A percentile compares a stretch with the other conserved stretches of the same genome.
These are phyloP conservation scores for Funneliformis geosporum DNA, from an alignment of 192 early-diverging fungal genomes.

Conservation along the genomic window DNA sequence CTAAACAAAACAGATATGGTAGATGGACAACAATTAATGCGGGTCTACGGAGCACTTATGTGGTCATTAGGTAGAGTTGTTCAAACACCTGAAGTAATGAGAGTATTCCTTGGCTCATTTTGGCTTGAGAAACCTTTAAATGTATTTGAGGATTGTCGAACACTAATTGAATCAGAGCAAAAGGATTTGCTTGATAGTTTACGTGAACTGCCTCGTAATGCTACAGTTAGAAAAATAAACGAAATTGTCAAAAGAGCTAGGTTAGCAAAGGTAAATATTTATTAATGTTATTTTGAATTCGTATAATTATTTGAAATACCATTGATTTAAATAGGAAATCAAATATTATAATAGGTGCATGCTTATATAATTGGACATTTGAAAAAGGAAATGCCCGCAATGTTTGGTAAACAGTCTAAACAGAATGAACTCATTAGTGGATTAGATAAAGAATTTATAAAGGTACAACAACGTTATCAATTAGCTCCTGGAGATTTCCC, in stretches of 20 bases:
- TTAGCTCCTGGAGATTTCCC: constrained; percentile 85
- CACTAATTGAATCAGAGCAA: constrained; percentile 73
- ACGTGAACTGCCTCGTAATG: constrained; percentile 72
- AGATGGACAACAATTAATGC: constrained; percentile 82
- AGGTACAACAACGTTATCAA: constrained; percentile 69
- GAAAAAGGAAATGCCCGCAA: constrained; percentile 76
- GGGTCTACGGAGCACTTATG: constrained; percentile 92
- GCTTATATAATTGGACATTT: constrained; percentile 84
- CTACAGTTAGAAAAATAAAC: constrained; percentile 83
- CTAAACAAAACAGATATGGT: constrained; percentile 91
- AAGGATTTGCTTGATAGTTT: constrained; percentile 76
- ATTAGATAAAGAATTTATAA: constrained; percentile 73
- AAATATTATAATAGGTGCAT: constrained; percentile 56
- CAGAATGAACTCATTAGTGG: constrained; percentile 71
- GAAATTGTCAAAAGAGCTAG: constrained; percentile 88
- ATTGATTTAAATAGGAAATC: neutral
- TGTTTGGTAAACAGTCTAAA: constrained; percentile 80
- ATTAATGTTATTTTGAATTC: neutral
- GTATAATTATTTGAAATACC: neutral
- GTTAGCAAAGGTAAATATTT: constrained; percentile 50
- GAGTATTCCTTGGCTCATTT: constrained; percentile 83
- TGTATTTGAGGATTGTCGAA: constrained; percentile 68
- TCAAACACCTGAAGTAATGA: constrained; percentile 83
- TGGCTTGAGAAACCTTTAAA: constrained; percentile 74
- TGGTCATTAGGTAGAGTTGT: constrained; percentile 89